A percentile compares a stretch with the other conserved stretches of the same genome.
Evolutionary conservation across 2,329 filamentous ascomycete species (phyloP).

Genomic region (Exutisphaerella laricina): DNA sequence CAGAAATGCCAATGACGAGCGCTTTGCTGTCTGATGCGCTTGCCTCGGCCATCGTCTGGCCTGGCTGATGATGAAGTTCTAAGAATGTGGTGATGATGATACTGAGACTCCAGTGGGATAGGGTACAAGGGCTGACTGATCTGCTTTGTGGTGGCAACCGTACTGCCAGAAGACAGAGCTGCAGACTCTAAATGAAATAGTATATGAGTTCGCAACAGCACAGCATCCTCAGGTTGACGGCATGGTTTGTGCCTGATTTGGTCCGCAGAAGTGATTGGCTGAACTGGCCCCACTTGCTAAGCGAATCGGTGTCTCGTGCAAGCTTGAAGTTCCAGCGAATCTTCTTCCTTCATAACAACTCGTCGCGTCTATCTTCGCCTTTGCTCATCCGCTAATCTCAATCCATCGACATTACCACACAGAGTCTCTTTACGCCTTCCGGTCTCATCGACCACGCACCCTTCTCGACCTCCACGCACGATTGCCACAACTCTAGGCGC

Average conservation of each 20-base stretch:
- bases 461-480: neutral
- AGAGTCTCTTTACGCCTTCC: too few relatives aligned
- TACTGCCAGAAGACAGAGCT: too few relatives aligned
- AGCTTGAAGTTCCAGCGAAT: neutral
- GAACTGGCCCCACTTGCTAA: neutral
- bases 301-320: neutral
- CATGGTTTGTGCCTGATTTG: neutral
- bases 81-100: too few relatives aligned
- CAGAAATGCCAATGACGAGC: slow-evolving; percentile 74
- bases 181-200: too few relatives aligned
- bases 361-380: neutral
- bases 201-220: neutral
- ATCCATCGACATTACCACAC: too few relatives aligned
- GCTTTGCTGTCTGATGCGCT: slow-evolving; percentile 28
- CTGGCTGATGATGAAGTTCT: too few relatives aligned
- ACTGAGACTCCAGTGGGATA: too few relatives aligned
- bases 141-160: too few relatives aligned
- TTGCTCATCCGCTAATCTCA: too few relatives aligned
- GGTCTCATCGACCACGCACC: too few relatives aligned
- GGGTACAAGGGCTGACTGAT: too few relatives aligned
- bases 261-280: neutral
- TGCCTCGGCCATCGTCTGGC: slow-evolving; percentile 1
- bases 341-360: neutral
- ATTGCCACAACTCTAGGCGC: neutral
- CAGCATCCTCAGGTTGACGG: too few relatives aligned